A percentile compares a stretch with the other conserved stretches of the same genome.
Evolutionary conservation across 2,329 filamentous ascomycete genomes (phyloP).

Genomic region (Alternaria consortialis): DNA sequence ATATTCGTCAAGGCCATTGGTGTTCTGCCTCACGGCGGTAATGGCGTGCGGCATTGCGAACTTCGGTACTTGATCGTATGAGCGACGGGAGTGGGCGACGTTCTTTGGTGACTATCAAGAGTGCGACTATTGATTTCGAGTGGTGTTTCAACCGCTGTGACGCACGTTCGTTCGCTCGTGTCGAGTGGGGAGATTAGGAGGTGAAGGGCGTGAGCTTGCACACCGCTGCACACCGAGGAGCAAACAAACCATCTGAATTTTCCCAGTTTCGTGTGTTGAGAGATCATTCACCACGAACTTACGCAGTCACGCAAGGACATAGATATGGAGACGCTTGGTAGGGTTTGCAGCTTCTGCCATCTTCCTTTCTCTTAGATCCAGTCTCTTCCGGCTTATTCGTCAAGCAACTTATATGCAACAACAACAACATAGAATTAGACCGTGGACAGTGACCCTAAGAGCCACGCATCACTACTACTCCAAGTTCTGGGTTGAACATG

Average conservation of each 20-base stretch:
- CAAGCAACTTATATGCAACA: no score
- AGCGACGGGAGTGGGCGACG: background rate
- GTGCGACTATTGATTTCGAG: background rate
- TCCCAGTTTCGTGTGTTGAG: no score
- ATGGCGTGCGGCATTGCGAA: background rate
- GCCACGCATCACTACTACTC: no score
- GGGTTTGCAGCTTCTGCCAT: no score
- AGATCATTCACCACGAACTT: no score
- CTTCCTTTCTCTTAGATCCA: no score
- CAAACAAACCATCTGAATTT: background rate
- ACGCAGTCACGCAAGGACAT: no score
- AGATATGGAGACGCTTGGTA: no score
- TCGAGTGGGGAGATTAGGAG: background rate
- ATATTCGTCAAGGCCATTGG: background rate
- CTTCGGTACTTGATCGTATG: background rate
- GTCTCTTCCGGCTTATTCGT: no score
- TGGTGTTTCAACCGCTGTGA: background rate
- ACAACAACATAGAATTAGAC: no score
- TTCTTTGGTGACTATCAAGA: background rate
- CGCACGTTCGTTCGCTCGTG: background rate
- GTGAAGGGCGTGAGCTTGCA: conserved; percentile 1
- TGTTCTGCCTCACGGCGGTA: background rate
- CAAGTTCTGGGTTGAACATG: no score
- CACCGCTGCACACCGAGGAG: background rate
- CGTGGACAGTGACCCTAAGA: no score